phyloP scores from a whole-genome alignment of 139 green algal genomes.

The Spirogloea muscicola region DNA sequence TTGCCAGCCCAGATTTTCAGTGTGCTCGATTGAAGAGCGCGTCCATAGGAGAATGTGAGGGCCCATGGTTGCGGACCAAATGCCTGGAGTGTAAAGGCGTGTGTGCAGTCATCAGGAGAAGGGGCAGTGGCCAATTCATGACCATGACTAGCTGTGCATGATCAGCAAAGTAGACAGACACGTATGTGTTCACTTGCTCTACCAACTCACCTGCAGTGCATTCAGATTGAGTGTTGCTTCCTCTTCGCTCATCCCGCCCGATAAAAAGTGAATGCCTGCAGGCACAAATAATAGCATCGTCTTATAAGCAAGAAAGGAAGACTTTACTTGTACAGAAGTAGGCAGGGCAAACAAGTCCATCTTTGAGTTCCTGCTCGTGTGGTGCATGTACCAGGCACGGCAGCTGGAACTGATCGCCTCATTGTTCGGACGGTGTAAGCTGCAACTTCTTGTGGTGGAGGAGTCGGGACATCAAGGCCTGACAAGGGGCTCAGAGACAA shows the following conservation, averaged over 20 bases:
- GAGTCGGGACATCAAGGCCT: slow-evolving; percentile 59
- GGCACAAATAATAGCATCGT: too few relatives aligned
- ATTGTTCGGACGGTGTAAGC: slow-evolving; percentile 74
- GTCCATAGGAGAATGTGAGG: slow-evolving; percentile 93
- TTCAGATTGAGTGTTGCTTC: slow-evolving; percentile 81
- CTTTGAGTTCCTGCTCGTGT: too few relatives aligned
- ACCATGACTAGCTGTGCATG: too few relatives aligned
- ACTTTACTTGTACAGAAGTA: too few relatives aligned
- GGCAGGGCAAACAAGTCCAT: too few relatives aligned
- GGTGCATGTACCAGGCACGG: slow-evolving; percentile 81
- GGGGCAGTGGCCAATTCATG: too few relatives aligned
- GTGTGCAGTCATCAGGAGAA: too few relatives aligned
- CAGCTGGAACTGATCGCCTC: slow-evolving; percentile 69
- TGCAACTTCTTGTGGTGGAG: slow-evolving; percentile 64
- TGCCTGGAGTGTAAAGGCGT: slow-evolving; percentile 23
- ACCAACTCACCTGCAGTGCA: slow-evolving; percentile 59
- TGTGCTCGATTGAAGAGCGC: slow-evolving; percentile 72
- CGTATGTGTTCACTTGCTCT: too few relatives aligned
- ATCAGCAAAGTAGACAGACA: too few relatives aligned
- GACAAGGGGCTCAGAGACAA: neutral
- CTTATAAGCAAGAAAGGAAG: too few relatives aligned
- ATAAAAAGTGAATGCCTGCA: slow-evolving; percentile 88
- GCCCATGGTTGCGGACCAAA: slow-evolving; percentile 66
- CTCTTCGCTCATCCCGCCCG: slow-evolving; percentile 78
- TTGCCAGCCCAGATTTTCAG: slow-evolving; percentile 49